A percentile compares a stretch with the other conserved stretches of the same genome.
Evolutionary conservation across 345 rosid genomes (phyloP).

Genomic region (Populus ilicifolia): DNA sequence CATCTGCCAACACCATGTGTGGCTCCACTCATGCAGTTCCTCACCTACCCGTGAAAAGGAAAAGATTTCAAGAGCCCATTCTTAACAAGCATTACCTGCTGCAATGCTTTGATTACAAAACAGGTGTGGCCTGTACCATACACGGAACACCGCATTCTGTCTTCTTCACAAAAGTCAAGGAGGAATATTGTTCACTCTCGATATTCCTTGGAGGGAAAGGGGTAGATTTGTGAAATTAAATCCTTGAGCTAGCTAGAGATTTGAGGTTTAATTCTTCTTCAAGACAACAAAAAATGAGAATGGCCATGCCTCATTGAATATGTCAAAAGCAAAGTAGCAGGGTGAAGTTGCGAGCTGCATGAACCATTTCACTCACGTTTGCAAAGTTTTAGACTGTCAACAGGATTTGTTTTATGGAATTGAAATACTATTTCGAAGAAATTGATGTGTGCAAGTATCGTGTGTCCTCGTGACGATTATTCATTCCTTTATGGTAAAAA

Average conservation of each 20-base stretch:
- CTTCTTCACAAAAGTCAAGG: background rate
- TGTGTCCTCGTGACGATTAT: background rate
- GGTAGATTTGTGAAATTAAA: background rate
- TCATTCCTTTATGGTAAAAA: background rate
- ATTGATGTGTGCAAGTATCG: background rate
- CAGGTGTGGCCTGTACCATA: background rate
- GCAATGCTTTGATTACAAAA: background rate
- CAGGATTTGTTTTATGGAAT: background rate
- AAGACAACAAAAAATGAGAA: background rate
- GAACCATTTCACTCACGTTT: background rate
- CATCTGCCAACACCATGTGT: background rate
- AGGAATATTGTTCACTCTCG: background rate
- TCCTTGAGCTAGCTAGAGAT: background rate
- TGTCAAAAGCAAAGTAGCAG: background rate
- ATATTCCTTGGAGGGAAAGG: background rate
- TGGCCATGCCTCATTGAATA: background rate
- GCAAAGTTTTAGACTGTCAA: background rate
- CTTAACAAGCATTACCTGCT: background rate
- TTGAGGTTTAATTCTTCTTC: background rate
- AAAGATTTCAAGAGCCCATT: background rate
- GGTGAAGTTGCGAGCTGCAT: background rate
- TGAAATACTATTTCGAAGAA: background rate
- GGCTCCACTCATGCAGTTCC: background rate
- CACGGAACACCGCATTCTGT: background rate
- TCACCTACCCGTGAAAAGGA: background rate